Percentiles rank a stretch among this genome's conserved stretches.
phyloP scores from a whole-genome alignment of 1,139 yeast species.

The Candida labiduridarum region DNA sequence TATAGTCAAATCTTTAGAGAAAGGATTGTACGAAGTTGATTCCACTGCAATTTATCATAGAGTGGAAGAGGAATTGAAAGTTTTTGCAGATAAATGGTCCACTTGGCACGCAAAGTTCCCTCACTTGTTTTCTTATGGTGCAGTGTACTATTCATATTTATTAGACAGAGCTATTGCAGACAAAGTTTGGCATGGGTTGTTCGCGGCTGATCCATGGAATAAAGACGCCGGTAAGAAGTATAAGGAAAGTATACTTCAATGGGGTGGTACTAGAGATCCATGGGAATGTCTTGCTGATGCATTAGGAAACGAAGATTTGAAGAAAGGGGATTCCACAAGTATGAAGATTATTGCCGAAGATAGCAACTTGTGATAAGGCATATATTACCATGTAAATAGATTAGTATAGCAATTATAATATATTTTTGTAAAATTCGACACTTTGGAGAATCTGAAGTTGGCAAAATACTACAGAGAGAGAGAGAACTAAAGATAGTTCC shows the following conservation, averaged over 20 bases:
- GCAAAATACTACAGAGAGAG: neutral
- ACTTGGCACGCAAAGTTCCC: slow-evolving; percentile 96
- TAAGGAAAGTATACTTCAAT: slow-evolving; percentile 67
- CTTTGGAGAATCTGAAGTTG: no score
- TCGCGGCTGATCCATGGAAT: slow-evolving; percentile 68
- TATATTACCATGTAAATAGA: slow-evolving; percentile 6
- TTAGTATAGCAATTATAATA: neutral
- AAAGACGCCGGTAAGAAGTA: slow-evolving; percentile 75
- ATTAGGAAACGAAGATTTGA: slow-evolving; percentile 60
- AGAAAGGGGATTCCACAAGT: slow-evolving; percentile 70
- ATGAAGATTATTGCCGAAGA: slow-evolving; percentile 61
- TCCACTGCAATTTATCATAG: slow-evolving; percentile 65
- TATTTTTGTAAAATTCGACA: neutral
- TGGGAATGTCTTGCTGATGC: slow-evolving; percentile 87
- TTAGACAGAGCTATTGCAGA: slow-evolving; percentile 93
- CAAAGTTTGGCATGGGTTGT: slow-evolving; percentile 76
- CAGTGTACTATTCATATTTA: slow-evolving; percentile 89
- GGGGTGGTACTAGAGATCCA: slow-evolving; percentile 96
- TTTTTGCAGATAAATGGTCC: slow-evolving; percentile 65
- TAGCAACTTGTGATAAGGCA: slow-evolving; percentile 10
- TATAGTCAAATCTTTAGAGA: slow-evolving; percentile 37
- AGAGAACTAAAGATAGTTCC: neutral
- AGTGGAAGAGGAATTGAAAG: slow-evolving; percentile 56
- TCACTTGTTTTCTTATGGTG: slow-evolving; percentile 91
- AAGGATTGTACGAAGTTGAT: slow-evolving; percentile 35